Evolutionary conservation across 768 basidiomycete species (phyloP), one percentile per base, ranked within the genome.

Genomic region (Kwoniella dendrophila): DNA sequence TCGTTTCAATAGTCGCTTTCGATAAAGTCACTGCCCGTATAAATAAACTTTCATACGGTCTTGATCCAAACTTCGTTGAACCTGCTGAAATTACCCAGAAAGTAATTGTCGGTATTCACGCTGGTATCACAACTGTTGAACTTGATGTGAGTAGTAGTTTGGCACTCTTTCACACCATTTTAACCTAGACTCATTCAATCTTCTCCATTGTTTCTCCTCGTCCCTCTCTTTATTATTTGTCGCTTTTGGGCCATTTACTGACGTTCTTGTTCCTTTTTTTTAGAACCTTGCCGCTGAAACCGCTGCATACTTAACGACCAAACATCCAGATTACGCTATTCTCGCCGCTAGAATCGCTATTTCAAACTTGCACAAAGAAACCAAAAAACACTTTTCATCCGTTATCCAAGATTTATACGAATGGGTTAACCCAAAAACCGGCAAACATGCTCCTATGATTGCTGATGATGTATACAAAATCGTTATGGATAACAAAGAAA

Each of bases 321-420:
- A 91, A 69, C 92, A 94, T 75, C 93, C 95, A 7, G 96, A 99
- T 78, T 99, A 99, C 72, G 96, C 96, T 26, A 87, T 98, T 63
- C 90, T 99, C 66, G 96, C 96, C 4, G 96, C 96, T 22, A 92
- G 96, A 61, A 98, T 99, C 56, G 96, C 96, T 58, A 92, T 99
- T 72, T 97, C 95, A 50, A 99, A 98, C 77, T 82, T 98, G 11
- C 96, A 99, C 85, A 98, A 99, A 75, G 95, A 99, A 82, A 98
- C 96, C 18, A 97, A 93, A 83, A 98, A 98, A 83, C 90, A 82
- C 70, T 98, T 99, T 78, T 92, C 92, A 1, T 85, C 87, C 62
- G 95, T 99, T 66, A 84, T 99, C 74, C 86, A 86, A 62, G 94
- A 98, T 76, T 82, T 99, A 36, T 91, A 97, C 78, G 82, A 85